Conservation (phyloP, 1,284 basidiomycete genomes). For the Heterobasidion irregulare region DNA sequence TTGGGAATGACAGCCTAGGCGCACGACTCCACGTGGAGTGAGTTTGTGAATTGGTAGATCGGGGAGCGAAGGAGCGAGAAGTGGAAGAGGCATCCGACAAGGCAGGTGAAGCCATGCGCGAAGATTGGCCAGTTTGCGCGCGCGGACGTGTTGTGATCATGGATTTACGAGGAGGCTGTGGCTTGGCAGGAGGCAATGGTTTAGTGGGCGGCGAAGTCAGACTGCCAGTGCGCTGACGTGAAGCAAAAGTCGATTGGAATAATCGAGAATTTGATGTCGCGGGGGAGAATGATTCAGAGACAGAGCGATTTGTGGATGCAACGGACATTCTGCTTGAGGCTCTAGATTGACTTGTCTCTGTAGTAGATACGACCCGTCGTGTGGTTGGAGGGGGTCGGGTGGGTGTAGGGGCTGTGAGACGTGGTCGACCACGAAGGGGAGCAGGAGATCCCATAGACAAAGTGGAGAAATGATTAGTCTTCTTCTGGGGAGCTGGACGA, state of each 20-base stretch:
- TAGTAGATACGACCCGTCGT: slow-evolving; percentile 5
- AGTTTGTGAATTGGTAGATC: slow-evolving; percentile 23
- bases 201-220: slow-evolving; percentile 30
- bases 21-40: slow-evolving; percentile 61
- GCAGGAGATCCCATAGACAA: slow-evolving; percentile 38
- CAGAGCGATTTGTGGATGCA: slow-evolving; percentile 40
- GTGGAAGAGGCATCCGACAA: slow-evolving; percentile 9
- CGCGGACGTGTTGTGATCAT: slow-evolving; percentile 24
- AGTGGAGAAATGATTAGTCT: slow-evolving; percentile 39
- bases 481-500: slow-evolving; percentile 20
- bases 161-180: background rate
- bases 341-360: slow-evolving; percentile 20
- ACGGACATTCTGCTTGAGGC: slow-evolving; percentile 41
- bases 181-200: slow-evolving; percentile 17
- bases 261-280: slow-evolving; percentile 27
- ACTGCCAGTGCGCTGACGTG: slow-evolving; percentile 71
- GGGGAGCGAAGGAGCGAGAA: slow-evolving; percentile 14
- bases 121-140: slow-evolving; percentile 26
- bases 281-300: slow-evolving; percentile 38
- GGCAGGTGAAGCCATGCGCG: slow-evolving; percentile 43
- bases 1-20: slow-evolving; percentile 48
- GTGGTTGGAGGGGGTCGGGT: slow-evolving; percentile 14
- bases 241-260: slow-evolving; percentile 63
- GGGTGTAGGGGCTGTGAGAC: background rate
- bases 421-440: slow-evolving; percentile 28